Evolutionary conservation across 768 basidiomycete genomes (phyloP).

Genomic region (Mycena polygramma): DNA sequence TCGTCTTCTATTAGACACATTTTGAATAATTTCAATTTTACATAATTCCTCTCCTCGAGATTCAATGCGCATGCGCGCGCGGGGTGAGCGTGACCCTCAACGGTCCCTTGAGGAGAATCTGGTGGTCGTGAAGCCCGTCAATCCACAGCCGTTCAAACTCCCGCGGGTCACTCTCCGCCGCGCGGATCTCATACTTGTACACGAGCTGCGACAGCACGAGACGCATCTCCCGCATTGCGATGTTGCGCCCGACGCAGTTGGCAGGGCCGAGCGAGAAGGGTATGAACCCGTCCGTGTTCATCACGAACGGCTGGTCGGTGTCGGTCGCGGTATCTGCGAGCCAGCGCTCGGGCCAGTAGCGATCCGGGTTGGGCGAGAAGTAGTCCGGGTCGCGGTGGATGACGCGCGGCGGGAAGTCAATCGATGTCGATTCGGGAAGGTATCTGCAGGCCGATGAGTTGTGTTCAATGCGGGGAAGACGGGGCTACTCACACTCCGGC

Average conservation of each 20-base stretch:
- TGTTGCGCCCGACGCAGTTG: slow-evolving; percentile 57
- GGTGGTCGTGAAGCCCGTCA: neutral
- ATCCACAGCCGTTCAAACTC: neutral
- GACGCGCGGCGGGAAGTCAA: neutral
- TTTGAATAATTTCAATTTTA: no score
- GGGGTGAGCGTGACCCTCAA: slow-evolving; percentile 1
- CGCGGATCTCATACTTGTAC: neutral
- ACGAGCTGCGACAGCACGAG: slow-evolving; percentile 25
- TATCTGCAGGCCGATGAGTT: neutral
- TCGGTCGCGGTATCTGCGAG: slow-evolving; percentile 31
- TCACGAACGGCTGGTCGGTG: neutral
- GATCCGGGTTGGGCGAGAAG: slow-evolving; percentile 60
- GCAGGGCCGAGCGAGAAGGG: slow-evolving; percentile 59
- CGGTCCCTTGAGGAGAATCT: slow-evolving; percentile 6
- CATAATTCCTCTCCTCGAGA: no score
- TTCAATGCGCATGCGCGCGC: neutral
- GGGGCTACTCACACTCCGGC: slow-evolving; percentile 9
- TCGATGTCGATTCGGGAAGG: neutral
- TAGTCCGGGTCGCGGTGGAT: slow-evolving; percentile 63
- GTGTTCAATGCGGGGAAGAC: neutral
- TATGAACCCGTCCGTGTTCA: slow-evolving; percentile 42
- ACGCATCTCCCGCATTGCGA: slow-evolving; percentile 56
- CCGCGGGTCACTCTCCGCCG: neutral
- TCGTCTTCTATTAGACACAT: no score
- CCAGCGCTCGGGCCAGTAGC: slow-evolving; percentile 59